Evolutionary conservation across 768 basidiomycete species (phyloP).

Genomic region (Trametes cinnabarina): DNA sequence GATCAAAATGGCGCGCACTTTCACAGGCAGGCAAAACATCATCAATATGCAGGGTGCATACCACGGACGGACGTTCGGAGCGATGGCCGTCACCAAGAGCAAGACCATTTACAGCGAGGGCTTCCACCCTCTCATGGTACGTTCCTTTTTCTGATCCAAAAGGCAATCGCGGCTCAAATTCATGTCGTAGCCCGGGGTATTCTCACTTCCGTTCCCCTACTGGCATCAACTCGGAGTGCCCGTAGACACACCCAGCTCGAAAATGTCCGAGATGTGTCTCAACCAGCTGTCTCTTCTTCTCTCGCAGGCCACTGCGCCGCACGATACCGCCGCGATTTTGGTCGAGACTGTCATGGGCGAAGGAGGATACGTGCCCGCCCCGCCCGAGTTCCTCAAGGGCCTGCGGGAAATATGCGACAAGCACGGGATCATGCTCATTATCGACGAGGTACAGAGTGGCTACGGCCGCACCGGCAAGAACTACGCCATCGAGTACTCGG

Average conservation of each 20-base stretch:
- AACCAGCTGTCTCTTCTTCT: constrained; percentile 81
- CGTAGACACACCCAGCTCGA: constrained; percentile 50
- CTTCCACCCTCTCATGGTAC: constrained; percentile 78
- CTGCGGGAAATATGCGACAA: constrained; percentile 84
- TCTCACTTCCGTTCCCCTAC: constrained; percentile 81
- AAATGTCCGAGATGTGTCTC: constrained; percentile 61
- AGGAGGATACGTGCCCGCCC: constrained; percentile 92
- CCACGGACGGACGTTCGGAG: constrained; percentile 91
- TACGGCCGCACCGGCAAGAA: constrained; percentile 84
- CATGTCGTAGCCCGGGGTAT: constrained; percentile 72
- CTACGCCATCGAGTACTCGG: constrained; percentile 81
- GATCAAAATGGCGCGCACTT: constrained; percentile 78
- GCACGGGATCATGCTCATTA: constrained; percentile 78
- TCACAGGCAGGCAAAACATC: constrained; percentile 83
- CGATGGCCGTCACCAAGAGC: constrained; percentile 90
- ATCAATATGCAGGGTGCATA: constrained; percentile 91
- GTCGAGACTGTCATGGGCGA: constrained; percentile 94
- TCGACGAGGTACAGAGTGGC: constrained; percentile 88
- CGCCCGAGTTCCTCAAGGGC: constrained; percentile 73
- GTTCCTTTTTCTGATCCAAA: constrained; percentile 15
- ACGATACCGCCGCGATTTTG: constrained; percentile 90
- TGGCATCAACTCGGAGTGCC: constrained; percentile 81
- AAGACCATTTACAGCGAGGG: constrained; percentile 90
- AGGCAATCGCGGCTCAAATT: not conserved
- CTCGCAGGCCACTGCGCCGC: constrained; percentile 75